Evolutionary conservation across 2,329 filamentous ascomycete genomes (phyloP).

Genomic region (Penicillium sumatraense): DNA sequence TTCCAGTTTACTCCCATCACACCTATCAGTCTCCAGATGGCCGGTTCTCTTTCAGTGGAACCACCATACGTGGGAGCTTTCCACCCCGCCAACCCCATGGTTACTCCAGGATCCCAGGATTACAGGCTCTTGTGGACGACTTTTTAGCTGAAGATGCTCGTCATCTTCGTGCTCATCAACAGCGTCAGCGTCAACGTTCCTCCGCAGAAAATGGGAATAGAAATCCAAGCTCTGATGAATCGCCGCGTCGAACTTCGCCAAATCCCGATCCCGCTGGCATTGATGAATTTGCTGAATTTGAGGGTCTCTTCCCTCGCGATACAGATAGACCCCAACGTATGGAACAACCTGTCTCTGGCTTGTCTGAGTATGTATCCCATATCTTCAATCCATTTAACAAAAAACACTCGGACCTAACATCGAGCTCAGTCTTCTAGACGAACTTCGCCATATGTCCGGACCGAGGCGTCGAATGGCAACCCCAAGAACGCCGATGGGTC

Average conservation of each 20-base stretch:
- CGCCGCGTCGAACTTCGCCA: conserved; percentile 11
- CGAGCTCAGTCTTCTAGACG: conserved; percentile 30
- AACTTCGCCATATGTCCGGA: conserved; percentile 29
- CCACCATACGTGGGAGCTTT: conserved; percentile 32
- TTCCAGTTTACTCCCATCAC: conserved; percentile 37
- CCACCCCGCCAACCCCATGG: conserved; percentile 25
- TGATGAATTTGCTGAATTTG: conserved; percentile 15
- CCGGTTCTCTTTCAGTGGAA: conserved; percentile 46
- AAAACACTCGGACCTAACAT: conserved; percentile 12
- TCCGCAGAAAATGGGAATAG: background rate
- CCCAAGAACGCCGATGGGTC: background rate
- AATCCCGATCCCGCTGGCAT: conserved; percentile 8
- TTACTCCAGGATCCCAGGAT: conserved; percentile 40
- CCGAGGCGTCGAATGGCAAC: background rate
- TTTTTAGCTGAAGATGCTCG: conserved; percentile 43
- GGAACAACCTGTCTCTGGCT: conserved; percentile 51
- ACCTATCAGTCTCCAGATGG: conserved; percentile 53
- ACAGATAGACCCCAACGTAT: conserved; percentile 55
- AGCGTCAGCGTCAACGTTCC: conserved; percentile 1
- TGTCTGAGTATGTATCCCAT: conserved; percentile 51
- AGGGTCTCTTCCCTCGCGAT: conserved; percentile 55
- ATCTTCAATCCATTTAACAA: background rate
- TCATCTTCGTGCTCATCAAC: background rate
- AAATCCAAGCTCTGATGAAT: background rate
- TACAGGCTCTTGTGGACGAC: conserved; percentile 53